Conservation (phyloP, 352 stramenopile species). For the Phytophthora melonis region DNA sequence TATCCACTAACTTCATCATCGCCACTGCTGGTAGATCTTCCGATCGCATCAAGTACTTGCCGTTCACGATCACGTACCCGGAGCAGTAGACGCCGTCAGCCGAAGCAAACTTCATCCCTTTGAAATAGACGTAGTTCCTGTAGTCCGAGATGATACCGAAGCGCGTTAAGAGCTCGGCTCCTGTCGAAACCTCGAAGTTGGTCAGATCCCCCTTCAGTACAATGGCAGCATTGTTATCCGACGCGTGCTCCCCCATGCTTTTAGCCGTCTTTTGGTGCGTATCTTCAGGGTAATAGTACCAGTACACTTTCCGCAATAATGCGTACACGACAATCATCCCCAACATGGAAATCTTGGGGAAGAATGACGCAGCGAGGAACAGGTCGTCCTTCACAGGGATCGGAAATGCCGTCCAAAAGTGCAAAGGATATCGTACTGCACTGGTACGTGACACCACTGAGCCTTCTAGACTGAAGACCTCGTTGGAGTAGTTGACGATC, state of each 20-base stretch:
- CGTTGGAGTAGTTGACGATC: constrained; percentile 1
- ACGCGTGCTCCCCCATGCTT: background rate
- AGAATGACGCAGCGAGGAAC: constrained; percentile 1
- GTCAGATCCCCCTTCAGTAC: background rate
- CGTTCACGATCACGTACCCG: constrained; percentile 7
- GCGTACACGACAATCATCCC: background rate
- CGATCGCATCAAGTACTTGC: constrained; percentile 38
- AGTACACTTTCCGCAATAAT: background rate
- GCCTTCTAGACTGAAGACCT: background rate
- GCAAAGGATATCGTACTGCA: background rate
- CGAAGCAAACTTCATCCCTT: constrained; percentile 2
- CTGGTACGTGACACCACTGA: background rate
- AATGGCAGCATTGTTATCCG: background rate
- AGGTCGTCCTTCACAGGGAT: background rate
- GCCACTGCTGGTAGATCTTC: constrained; percentile 31
- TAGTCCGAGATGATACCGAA: background rate
- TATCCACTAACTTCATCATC: constrained; percentile 37
- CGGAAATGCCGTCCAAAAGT: background rate
- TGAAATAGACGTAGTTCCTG: background rate
- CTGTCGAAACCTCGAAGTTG: background rate
- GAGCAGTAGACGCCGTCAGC: background rate
- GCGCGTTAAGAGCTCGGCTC: background rate
- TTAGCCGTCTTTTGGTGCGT: background rate
- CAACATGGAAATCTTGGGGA: background rate
- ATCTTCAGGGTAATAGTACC: background rate